Percentiles rank a stretch among this genome's conserved stretches.
Conservation (phyloP, 2,329 filamentous ascomycete genomes). For the Chrysoporthe austroafricana region DNA sequence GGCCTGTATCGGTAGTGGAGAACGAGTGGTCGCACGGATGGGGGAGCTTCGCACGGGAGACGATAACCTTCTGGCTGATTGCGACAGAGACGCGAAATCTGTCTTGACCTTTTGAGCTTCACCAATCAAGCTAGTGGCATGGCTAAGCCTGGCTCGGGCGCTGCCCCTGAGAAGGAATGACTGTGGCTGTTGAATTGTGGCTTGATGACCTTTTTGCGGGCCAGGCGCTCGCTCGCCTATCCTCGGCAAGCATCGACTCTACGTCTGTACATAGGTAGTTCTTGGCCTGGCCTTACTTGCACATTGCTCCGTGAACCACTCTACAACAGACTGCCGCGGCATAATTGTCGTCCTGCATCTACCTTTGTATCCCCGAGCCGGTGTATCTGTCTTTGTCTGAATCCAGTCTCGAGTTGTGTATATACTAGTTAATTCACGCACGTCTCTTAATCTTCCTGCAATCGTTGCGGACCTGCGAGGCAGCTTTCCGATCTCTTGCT, state of each 20-base stretch:
- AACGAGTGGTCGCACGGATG: slow-evolving; percentile 23
- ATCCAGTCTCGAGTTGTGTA: neutral
- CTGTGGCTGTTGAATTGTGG: slow-evolving; percentile 10
- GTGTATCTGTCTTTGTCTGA: neutral
- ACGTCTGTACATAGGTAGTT: neutral
- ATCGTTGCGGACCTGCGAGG: neutral
- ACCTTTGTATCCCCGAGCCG: neutral
- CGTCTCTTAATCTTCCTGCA: neutral
- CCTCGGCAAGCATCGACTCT: slow-evolving; percentile 12
- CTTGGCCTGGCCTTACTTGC: neutral
- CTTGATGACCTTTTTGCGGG: neutral
- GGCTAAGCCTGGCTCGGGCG: neutral
- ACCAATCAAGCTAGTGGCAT: neutral
- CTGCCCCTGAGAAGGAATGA: neutral
- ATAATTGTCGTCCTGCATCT: neutral
- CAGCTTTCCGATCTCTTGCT: neutral
- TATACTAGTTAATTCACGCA: neutral
- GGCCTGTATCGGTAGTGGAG: slow-evolving; percentile 16
- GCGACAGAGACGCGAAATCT: slow-evolving; percentile 19
- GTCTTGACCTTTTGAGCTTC: slow-evolving; percentile 17
- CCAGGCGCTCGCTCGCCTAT: neutral
- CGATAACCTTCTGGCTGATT: slow-evolving; percentile 1
- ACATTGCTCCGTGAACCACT: no score
- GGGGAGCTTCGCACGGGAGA: slow-evolving; percentile 10
- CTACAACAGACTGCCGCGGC: no score